Evolutionary conservation across 2,329 filamentous ascomycete genomes (phyloP), one percentile per base, ranked within the genome.

Genomic region (Hirsutella rhossiliensis): DNA sequence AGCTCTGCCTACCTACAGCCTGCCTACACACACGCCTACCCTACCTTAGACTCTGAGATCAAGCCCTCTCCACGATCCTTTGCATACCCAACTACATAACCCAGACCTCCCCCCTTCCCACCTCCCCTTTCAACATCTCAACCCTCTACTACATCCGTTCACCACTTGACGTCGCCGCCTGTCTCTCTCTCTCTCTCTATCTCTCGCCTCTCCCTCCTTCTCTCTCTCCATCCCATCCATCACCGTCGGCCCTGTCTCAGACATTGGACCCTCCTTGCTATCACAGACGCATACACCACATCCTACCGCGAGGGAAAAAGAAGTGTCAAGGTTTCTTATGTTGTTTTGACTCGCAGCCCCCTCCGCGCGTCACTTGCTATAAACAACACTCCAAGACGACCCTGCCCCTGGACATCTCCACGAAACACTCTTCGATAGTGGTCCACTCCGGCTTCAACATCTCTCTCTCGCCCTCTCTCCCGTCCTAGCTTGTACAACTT

Each of bases 221-320:
- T 27, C 12, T 34, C 30, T 11, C 17, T 27, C 19, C 12, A 27
- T 28, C 19, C 31, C 23, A 4, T 30, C 31, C 32, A 41, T 37
- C 40, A 17, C 31, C 38, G 31, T 32, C 41, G 37, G 34, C 32
- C 37, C 28, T 46, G 44, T 47, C 43, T 47, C 43, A 45, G 43
- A 47, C 43, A 45, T 30, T 28, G 30, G 40, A 34, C 36, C 42
- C 44, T 43, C 38, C 38, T 39, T 40, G 36, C 34, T 18, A 23
- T 38, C 17, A 39, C 18, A 38, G 20, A 36, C 30, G 30, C 30
- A 23, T 40, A 18, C 41, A 36, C 15, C 41, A 36, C 40, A 42
- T n/a, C 29, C 38, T 5, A 29, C 29, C 29, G 29, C 40, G 28
- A 32, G 40, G 15, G 20, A 45, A 47, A 44, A 44, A 37, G 40